Evolutionary conservation across 2,329 filamentous ascomycete genomes (phyloP).

Genomic region (Trichoderma semiorbis): DNA sequence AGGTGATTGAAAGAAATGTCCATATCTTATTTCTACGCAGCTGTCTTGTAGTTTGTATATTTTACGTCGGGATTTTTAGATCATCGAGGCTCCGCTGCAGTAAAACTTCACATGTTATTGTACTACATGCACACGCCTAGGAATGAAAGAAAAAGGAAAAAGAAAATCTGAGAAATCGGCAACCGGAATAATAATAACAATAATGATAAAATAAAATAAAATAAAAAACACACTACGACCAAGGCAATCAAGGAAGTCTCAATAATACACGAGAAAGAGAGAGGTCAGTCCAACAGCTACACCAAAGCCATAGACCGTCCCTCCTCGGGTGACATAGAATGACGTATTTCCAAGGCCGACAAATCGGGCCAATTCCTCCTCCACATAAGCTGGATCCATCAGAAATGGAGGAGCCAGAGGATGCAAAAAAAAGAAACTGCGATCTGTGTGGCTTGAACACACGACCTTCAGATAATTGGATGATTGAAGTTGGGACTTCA

Average conservation of each 20-base stretch:
- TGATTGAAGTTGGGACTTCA: conserved; percentile 28
- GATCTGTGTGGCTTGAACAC: conserved; percentile 32
- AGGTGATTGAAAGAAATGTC: background rate
- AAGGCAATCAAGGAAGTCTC: background rate
- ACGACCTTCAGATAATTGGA: conserved; percentile 30
- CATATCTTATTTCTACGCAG: background rate
- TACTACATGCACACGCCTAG: no score
- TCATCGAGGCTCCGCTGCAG: background rate
- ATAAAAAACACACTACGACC: no score
- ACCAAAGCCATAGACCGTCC: background rate
- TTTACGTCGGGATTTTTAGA: background rate
- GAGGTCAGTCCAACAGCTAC: background rate
- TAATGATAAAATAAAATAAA: background rate
- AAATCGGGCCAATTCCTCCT: background rate
- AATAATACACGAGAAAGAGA: background rate
- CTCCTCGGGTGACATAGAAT: background rate
- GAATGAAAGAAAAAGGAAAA: no score
- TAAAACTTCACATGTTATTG: background rate
- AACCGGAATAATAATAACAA: no score
- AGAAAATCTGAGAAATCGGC: no score
- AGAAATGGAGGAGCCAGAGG: background rate
- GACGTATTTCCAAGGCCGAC: background rate
- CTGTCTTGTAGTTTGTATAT: no score
- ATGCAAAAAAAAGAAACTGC: conserved; percentile 21
- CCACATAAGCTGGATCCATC: background rate